Conservation (phyloP, 805 yeast species). For the Candida anglica region DNA sequence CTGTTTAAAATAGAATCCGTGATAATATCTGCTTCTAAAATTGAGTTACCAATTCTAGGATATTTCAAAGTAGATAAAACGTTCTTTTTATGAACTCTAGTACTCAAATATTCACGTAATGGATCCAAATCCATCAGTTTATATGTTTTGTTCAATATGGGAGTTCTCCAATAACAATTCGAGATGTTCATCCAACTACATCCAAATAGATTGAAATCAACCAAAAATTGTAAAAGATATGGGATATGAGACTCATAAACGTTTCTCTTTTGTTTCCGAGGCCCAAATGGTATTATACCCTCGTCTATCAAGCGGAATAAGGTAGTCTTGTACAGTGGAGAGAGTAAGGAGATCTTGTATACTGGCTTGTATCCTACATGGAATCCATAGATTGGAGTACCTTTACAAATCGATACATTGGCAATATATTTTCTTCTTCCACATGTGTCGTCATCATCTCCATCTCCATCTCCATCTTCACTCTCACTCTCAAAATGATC, state of each 20-base stretch:
- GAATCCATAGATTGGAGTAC: conserved; percentile 81
- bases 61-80: conserved; percentile 25
- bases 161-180: conserved; percentile 52
- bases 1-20: conserved; percentile 64
- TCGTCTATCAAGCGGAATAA: conserved; percentile 45
- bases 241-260: conserved; percentile 80
- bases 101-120: conserved; percentile 14
- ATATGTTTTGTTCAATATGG: conserved; percentile 30
- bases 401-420: conserved; percentile 62
- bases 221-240: conserved; percentile 66
- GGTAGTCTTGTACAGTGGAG: conserved; percentile 56
- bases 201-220: conserved; percentile 81
- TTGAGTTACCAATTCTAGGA: conserved; percentile 56
- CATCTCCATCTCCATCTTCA: conserved; percentile 12
- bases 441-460: conserved; percentile 4
- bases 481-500: conserved; percentile 7
- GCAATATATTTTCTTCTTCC: conserved; percentile 45
- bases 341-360: conserved; percentile 64
- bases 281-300: background rate
- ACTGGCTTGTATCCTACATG: conserved; percentile 59
- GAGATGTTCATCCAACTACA: conserved; percentile 68
- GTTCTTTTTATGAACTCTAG: conserved; percentile 18
- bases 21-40: conserved; percentile 68
- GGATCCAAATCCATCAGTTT: conserved; percentile 3
- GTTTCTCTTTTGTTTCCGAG: conserved; percentile 1